Percentiles rank a stretch among this genome's conserved stretches.
These are phyloP conservation scores for Pythium vanterpoolii DNA, from an alignment of 352 stramenopile genomes.

Conservation along the genomic window DNA sequence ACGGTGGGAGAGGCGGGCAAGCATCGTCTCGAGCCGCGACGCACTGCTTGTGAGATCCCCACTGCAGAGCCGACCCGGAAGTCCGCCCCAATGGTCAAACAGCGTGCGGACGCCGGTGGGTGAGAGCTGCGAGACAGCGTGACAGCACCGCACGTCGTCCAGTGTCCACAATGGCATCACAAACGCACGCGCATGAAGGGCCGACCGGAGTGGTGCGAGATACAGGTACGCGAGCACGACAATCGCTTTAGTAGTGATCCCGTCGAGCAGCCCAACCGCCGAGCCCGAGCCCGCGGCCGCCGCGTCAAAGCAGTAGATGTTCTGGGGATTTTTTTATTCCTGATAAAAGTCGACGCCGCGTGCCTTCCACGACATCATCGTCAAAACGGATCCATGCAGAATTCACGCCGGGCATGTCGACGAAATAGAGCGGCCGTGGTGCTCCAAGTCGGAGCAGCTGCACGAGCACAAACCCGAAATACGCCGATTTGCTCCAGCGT, in stretches of 20 bases:
- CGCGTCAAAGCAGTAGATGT: conserved; percentile 10
- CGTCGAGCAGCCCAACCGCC: not conserved
- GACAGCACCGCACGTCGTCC: not conserved
- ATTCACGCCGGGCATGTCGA: conserved; percentile 10
- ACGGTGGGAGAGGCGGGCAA: not conserved
- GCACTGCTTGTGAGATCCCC: not conserved
- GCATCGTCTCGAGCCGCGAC: not conserved
- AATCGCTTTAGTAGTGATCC: not conserved
- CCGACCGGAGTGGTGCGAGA: not conserved
- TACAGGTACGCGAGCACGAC: not conserved
- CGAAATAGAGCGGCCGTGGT: not conserved
- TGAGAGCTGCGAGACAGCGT: not conserved
- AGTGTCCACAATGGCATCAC: conserved; percentile 11
- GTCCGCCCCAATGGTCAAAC: conserved; percentile 11
- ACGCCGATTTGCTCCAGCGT: conserved; percentile 13
- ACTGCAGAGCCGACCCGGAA: conserved; percentile 2
- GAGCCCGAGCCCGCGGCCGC: not conserved
- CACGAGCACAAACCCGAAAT: conserved; percentile 13
- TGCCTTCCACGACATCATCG: conserved; percentile 1
- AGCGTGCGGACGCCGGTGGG: not conserved
- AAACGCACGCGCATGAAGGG: not conserved
- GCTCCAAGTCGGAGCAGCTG: not conserved
- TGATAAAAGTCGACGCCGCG: not conserved
- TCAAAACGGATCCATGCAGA: not conserved
- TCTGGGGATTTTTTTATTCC: not conserved